Conservation (phyloP, 1,284 basidiomycete genomes). For the Cystobasidium pallidum region DNA sequence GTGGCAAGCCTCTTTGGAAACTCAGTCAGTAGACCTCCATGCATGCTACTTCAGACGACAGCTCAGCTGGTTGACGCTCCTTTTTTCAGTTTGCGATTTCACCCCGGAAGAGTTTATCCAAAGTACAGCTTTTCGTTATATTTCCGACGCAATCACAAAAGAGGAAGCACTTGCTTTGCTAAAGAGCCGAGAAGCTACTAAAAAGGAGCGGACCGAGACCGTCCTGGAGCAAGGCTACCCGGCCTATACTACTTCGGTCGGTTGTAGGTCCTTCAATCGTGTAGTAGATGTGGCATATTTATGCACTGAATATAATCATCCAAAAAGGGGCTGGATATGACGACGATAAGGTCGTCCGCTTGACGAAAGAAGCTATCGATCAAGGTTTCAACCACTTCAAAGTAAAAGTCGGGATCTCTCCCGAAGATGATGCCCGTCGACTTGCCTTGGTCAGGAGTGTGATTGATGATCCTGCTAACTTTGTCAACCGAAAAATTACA, state of each 20-base stretch:
- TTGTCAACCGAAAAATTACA: conserved; percentile 41
- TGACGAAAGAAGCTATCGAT: conserved; percentile 78
- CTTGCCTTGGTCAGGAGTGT: conserved; percentile 86
- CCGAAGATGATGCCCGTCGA: conserved; percentile 79
- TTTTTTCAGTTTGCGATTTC: conserved; percentile 65
- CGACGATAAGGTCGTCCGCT: conserved; percentile 83
- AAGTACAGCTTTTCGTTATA: conserved; percentile 80
- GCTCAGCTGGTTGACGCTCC: not conserved
- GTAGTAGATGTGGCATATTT: not conserved
- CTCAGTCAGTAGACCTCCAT: conserved; percentile 59
- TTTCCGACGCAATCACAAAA: conserved; percentile 87
- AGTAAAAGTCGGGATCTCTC: conserved; percentile 84
- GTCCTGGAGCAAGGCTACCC: conserved; percentile 74
- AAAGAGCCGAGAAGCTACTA: conserved; percentile 72
- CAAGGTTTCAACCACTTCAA: conserved; percentile 95
- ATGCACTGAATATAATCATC: not conserved
- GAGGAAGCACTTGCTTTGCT: conserved; percentile 86
- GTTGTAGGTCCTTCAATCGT: conserved; percentile 70
- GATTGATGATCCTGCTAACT: conserved; percentile 79
- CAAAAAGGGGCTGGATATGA: conserved; percentile 67
- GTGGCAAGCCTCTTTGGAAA: conserved; percentile 82
- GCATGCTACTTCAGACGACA: too few relatives aligned
- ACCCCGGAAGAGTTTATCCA: conserved; percentile 80
- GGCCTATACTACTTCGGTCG: conserved; percentile 90
- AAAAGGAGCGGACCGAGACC: conserved; percentile 73